Conservation (phyloP, 495 filamentous ascomycete genomes). For the Penicillium cinerascens region DNA sequence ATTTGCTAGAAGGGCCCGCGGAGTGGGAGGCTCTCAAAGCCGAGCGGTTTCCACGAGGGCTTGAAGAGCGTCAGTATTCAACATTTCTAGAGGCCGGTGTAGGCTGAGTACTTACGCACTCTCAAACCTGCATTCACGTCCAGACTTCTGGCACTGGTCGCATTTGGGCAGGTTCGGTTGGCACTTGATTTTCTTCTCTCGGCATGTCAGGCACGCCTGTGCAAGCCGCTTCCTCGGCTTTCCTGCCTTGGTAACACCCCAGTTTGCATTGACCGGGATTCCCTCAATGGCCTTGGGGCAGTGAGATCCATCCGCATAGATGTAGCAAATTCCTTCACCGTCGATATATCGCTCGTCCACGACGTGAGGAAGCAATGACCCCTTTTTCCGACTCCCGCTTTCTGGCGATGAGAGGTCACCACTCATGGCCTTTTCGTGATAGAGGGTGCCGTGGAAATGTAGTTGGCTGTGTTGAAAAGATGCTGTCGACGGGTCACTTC, state of each 20-base stretch:
- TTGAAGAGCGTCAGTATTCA: conserved; percentile 17
- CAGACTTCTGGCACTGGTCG: conserved; percentile 86
- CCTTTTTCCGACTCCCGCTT: conserved; percentile 13
- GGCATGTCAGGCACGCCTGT: conserved; percentile 84
- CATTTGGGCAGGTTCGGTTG: conserved; percentile 83
- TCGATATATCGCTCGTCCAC: conserved; percentile 54
- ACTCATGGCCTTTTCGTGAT: conserved; percentile 15
- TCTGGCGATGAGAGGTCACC: conserved; percentile 24
- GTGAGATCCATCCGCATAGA: conserved; percentile 82
- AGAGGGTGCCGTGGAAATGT: conserved; percentile 9
- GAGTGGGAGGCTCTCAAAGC: conserved; percentile 26
- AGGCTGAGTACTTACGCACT: conserved; percentile 65
- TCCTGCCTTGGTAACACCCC: conserved; percentile 90
- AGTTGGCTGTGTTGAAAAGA: conserved; percentile 14
- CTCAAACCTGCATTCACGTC: conserved; percentile 78
- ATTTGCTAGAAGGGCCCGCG: conserved; percentile 15
- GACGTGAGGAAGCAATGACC: conserved; percentile 37
- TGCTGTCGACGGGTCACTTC: conserved; percentile 21
- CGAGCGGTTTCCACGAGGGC: conserved; percentile 39
- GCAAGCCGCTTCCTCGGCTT: conserved; percentile 86
- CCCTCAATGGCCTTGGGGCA: conserved; percentile 84
- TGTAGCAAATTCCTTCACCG: conserved; percentile 78
- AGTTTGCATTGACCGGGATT: conserved; percentile 81
- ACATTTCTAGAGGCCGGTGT: background rate
- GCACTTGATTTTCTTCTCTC: conserved; percentile 97